Conservation (phyloP, 2,329 filamentous ascomycete genomes). For the Dactylonectria estremocensis region DNA sequence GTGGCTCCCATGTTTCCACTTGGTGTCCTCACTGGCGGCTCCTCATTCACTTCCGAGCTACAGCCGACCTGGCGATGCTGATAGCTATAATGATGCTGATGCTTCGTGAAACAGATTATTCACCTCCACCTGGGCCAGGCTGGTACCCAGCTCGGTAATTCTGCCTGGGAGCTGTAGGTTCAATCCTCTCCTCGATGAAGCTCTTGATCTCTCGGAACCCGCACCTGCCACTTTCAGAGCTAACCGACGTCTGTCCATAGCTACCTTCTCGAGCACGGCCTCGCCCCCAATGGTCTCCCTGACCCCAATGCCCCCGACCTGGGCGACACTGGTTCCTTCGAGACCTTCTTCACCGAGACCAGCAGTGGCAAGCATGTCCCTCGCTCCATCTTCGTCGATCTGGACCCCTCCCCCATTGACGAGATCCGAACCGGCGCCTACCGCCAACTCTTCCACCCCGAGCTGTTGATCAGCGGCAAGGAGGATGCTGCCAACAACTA, state of each 20-base stretch:
- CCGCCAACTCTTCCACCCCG: conserved; percentile 80
- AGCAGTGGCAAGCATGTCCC: conserved; percentile 81
- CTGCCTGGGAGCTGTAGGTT: conserved; percentile 82
- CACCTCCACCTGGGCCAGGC: conserved; percentile 78
- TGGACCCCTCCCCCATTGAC: conserved; percentile 81
- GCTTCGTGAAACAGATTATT: conserved; percentile 65
- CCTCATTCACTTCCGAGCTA: conserved; percentile 29
- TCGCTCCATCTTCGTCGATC: conserved; percentile 80
- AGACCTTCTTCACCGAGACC: conserved; percentile 83
- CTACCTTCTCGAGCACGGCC: conserved; percentile 81
- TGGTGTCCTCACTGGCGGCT: conserved; percentile 31
- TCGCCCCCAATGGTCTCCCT: conserved; percentile 75
- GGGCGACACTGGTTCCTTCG: conserved; percentile 75
- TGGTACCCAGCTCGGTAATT: conserved; percentile 82
- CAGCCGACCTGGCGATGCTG: conserved; percentile 31
- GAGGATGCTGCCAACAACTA: conserved; percentile 86
- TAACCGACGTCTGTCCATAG: conserved; percentile 58
- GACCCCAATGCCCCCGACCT: conserved; percentile 73
- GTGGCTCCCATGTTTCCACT: conserved; percentile 39
- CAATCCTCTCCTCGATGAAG: conserved; percentile 42
- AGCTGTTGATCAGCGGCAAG: conserved; percentile 81
- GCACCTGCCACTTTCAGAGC: conserved; percentile 23
- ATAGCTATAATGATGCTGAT: conserved; percentile 37
- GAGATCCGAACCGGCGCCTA: conserved; percentile 80
- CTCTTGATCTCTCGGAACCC: background rate